Conservation (phyloP, 192 early-diverging fungal genomes). For the Entrophospora sp. region DNA sequence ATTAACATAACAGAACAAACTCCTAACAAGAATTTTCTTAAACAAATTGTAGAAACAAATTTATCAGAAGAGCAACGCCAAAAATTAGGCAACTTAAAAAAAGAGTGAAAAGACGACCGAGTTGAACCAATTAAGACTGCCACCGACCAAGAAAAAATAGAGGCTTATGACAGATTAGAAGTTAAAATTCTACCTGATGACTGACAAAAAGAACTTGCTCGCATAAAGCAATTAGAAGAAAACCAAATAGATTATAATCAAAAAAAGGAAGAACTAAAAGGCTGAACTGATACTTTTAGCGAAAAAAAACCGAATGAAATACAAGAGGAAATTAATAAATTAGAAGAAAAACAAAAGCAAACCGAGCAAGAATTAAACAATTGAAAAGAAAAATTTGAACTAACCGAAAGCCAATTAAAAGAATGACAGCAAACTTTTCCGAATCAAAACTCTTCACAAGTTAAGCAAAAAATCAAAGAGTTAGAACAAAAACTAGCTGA, state of each 20-base stretch:
- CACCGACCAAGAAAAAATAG: not conserved
- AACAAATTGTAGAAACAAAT: not conserved
- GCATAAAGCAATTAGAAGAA: not conserved
- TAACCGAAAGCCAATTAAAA: too few species aligned
- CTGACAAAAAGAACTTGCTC: not conserved
- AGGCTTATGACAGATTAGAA: not conserved
- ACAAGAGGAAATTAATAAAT: not conserved
- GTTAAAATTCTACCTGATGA: not conserved
- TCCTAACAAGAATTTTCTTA: not conserved
- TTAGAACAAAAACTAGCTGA: not conserved
- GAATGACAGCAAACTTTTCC: not conserved
- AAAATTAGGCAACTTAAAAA: not conserved
- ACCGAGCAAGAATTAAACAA: not conserved
- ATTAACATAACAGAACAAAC: not conserved
- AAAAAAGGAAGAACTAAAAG: conserved; percentile 3
- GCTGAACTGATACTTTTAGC: not conserved
- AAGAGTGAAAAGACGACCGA: not conserved
- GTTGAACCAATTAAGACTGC: not conserved
- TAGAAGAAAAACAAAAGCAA: not conserved
- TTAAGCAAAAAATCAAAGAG: not conserved
- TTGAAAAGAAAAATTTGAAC: too few species aligned
- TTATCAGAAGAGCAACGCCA: not conserved
- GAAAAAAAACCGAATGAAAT: not conserved
- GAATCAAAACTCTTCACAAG: not conserved
- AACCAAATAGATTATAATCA: too few species aligned